These are phyloP conservation scores for Ammopiptanthus mongolicus DNA, from an alignment of 306 rosid species.

Conservation along the genomic window DNA sequence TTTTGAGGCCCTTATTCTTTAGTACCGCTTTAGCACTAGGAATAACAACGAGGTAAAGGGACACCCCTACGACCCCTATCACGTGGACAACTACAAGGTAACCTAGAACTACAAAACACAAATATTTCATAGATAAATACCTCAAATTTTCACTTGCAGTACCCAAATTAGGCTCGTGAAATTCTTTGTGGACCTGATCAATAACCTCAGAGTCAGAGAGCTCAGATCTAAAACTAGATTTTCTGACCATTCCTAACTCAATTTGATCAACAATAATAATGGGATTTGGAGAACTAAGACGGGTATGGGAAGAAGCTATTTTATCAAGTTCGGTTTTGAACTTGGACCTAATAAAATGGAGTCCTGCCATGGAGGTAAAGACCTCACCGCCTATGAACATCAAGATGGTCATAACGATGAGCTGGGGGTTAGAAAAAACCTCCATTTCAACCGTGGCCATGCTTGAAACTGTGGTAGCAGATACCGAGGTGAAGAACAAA, in stretches of 20 bases:
- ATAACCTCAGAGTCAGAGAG: not conserved
- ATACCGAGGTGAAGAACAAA: constrained; percentile 55
- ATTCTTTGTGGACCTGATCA: not conserved
- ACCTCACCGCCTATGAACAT: constrained; percentile 63
- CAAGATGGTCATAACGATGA: constrained; percentile 35
- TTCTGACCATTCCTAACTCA: not conserved
- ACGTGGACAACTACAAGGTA: constrained; percentile 30
- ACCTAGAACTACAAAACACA: constrained; percentile 39
- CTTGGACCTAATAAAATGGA: constrained; percentile 32
- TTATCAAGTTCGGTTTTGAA: constrained; percentile 23
- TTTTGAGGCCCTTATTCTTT: constrained; percentile 22
- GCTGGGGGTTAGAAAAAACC: constrained; percentile 46
- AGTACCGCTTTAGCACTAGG: constrained; percentile 33
- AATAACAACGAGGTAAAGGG: constrained; percentile 22
- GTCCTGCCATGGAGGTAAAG: constrained; percentile 52
- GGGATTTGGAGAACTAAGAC: not conserved
- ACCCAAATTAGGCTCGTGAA: not conserved
- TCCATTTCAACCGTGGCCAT: constrained; percentile 68
- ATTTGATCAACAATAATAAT: not conserved
- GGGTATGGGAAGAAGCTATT: not conserved
- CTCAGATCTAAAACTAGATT: not conserved
- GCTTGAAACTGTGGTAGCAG: constrained; percentile 60
- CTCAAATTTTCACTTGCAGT: not conserved
- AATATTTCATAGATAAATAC: constrained; percentile 17
- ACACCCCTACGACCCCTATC: constrained; percentile 31